Conservation (phyloP, 129 eudicot species). For the Sambucus nigra region DNA sequence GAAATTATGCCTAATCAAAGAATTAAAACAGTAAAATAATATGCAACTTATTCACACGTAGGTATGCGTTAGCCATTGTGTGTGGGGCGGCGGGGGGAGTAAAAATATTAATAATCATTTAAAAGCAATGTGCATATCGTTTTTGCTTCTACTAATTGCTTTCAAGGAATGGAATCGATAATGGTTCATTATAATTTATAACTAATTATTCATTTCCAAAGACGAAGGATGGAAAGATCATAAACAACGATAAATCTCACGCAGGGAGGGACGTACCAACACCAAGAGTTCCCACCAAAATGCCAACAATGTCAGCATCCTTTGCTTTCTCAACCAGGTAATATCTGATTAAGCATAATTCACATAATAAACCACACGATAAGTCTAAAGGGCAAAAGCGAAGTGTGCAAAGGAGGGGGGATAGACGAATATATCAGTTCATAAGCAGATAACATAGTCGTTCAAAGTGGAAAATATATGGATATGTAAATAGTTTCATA, state of each 20-base stretch:
- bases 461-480: background rate
- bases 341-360: slow-evolving; percentile 46
- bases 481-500: slow-evolving; percentile 12
- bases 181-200: too few species aligned
- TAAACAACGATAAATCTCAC: background rate
- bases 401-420: background rate
- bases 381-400: background rate
- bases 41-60: too few species aligned
- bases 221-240: too few species aligned
- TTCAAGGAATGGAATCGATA: too few species aligned
- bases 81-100: too few species aligned
- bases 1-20: too few species aligned
- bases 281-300: slow-evolving; percentile 96
- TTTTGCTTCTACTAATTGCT: too few species aligned
- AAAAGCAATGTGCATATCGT: too few species aligned
- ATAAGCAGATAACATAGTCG: background rate
- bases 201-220: too few species aligned
- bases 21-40: too few species aligned
- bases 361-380: background rate
- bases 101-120: too few species aligned
- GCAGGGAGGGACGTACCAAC: slow-evolving; percentile 44
- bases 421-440: background rate
- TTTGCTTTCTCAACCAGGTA: slow-evolving; percentile 92
- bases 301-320: slow-evolving; percentile 93
- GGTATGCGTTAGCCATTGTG: too few species aligned